Base-by-base conservation (phyloP, 129 eudicot genomes). In the Artemisia tridentata region DNA sequence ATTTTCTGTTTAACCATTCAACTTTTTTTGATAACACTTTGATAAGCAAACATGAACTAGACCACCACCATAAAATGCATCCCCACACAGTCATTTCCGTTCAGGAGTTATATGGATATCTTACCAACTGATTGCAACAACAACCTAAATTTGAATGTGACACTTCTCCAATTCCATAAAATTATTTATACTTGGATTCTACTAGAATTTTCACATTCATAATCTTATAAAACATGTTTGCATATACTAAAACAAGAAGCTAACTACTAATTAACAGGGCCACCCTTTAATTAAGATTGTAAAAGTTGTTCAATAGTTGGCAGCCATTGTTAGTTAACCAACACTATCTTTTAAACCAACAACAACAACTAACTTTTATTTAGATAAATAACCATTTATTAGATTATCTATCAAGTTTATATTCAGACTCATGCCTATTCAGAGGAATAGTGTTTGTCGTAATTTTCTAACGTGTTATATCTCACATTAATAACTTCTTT, bases 91-190 rank as follows among this genome's bases (percentile, higher is more conserved):
- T 52, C 53, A 51, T 73, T 63, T 73, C 45, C 8, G 3, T 41
- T 63, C 45, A 13, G 9, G 71, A 64, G 64, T 73, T 73, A 64
- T 73, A 64, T 34, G 43, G 27, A 52, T 23, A 23, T 21, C 50
- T 63, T 45, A 43, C 71, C 78, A 63, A 73, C 68, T 63, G 78
- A 73, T 63, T 8, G 48, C 72, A 64, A 74, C 72, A 64, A 53
- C 18, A 74, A 74, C 72, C 72, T 14, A 74, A 16, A 65, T 53
- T 19, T 20, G 58, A 65, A 41, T 23, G 72, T 1, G 65, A 34
- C 65, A 64, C 72, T 54, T 21, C 21, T 41, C 49, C 65, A 21
- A 1, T 57, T 21, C 76, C 7, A 19, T 71, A 0, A 71, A 38
- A 59, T n/a, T 48, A 38, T 21, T 21, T n/a, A 54, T 65, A 21